phyloP scores from a whole-genome alignment of 2,329 filamentous ascomycete species.

The Aspergillus ustus region DNA sequence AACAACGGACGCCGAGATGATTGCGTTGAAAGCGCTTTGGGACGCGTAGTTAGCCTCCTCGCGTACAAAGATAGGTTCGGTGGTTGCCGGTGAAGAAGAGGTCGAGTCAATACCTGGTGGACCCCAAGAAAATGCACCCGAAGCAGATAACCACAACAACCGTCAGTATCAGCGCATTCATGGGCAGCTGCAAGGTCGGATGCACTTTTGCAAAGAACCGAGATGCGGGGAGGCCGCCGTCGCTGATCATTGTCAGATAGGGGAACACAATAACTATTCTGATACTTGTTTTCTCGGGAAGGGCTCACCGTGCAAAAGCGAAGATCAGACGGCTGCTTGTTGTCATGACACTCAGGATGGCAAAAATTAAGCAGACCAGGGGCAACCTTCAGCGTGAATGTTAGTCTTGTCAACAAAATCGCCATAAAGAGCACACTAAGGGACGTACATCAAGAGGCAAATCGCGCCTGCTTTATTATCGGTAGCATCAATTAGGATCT shows the following conservation, averaged over 20 bases:
- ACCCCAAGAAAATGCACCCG: conserved; percentile 72
- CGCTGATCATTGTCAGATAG: conserved; percentile 43
- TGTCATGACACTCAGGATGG: conserved; percentile 39
- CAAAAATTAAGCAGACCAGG: conserved; percentile 37
- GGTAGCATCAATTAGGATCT: conserved; percentile 68
- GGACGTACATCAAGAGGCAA: conserved; percentile 63
- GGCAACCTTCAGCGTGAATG: conserved; percentile 30
- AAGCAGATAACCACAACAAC: conserved; percentile 67
- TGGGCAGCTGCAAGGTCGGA: conserved; percentile 63
- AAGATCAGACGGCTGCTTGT: conserved; percentile 43
- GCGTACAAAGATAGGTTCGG: too few species aligned
- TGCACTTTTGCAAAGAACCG: conserved; percentile 66
- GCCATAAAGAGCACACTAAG: too few species aligned
- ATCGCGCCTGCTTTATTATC: conserved; percentile 64
- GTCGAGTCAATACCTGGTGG: conserved; percentile 44
- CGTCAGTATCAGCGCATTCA: conserved; percentile 69
- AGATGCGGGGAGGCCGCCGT: conserved; percentile 69
- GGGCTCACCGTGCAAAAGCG: conserved; percentile 39
- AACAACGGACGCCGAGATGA: conserved; percentile 72
- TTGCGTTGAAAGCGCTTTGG: conserved; percentile 74
- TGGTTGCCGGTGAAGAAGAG: too few species aligned
- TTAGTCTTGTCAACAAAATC: conserved; percentile 22
- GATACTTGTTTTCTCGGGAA: too few species aligned
- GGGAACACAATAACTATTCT: too few species aligned
- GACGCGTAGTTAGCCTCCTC: too few species aligned